Percentiles rank a stretch among this genome's conserved stretches.
Conservation (phyloP, 257 asterid genomes). For the Solanum chiquidenum region DNA sequence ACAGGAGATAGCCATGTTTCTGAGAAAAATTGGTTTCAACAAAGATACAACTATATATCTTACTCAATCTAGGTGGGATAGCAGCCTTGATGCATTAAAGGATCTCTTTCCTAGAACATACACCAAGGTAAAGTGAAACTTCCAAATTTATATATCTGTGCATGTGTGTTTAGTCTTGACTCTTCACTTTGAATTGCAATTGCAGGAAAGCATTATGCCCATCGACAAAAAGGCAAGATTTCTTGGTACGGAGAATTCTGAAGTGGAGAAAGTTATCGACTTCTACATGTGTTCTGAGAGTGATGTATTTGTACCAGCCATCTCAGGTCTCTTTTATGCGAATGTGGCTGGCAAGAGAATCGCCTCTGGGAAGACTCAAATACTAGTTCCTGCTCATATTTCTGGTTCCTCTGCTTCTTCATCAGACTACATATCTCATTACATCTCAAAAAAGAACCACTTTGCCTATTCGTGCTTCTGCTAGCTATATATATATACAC, state of each 20-base stretch:
- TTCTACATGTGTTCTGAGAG: conserved; percentile 25
- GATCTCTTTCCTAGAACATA: conserved; percentile 72
- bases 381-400: conserved; percentile 60
- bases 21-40: conserved; percentile 64
- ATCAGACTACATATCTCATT: conserved; percentile 50
- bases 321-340: conserved; percentile 71
- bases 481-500: conserved; percentile 14
- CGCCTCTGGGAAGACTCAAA: conserved; percentile 52
- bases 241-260: conserved; percentile 23
- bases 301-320: conserved; percentile 50
- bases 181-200: neutral
- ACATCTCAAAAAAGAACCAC: conserved; percentile 64
- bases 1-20: conserved; percentile 56
- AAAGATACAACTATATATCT: conserved; percentile 68
- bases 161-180: no score
- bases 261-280: conserved; percentile 34
- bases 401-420: conserved; percentile 50
- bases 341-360: conserved; percentile 80
- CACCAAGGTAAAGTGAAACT: conserved; percentile 45
- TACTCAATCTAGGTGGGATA: conserved; percentile 78
- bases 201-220: conserved; percentile 77
- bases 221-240: conserved; percentile 23
- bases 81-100: conserved; percentile 64
- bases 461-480: conserved; percentile 76
- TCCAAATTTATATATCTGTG: no score